Evolutionary conservation across 2,329 filamentous ascomycete genomes (phyloP).

Genomic region (Trichoderma harzianum): DNA sequence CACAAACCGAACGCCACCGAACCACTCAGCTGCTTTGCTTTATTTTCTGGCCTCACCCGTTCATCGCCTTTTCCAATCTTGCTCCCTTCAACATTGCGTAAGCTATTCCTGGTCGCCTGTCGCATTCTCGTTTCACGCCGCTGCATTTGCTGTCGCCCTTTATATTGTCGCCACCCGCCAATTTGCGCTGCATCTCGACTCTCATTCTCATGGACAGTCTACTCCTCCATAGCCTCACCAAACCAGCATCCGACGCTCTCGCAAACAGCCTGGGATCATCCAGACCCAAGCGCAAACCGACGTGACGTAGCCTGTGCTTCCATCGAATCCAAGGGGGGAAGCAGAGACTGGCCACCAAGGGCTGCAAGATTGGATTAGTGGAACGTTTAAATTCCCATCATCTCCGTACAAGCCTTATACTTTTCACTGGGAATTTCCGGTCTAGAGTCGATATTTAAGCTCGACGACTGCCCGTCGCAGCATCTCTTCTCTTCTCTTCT

Average conservation of each 20-base stretch:
- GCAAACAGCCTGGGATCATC: background rate
- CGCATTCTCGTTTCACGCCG: background rate
- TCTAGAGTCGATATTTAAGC: background rate
- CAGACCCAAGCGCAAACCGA: slow-evolving; percentile 13
- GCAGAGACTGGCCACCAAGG: background rate
- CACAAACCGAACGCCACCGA: slow-evolving; percentile 14
- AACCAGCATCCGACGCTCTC: background rate
- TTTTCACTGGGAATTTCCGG: background rate
- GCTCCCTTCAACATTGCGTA: background rate
- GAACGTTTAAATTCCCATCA: background rate
- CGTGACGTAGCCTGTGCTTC: slow-evolving; percentile 12
- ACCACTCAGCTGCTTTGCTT: slow-evolving; percentile 3
- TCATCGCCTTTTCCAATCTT: slow-evolving; percentile 1
- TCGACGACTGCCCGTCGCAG: background rate
- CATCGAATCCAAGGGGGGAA: background rate
- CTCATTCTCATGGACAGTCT: slow-evolving; percentile 21
- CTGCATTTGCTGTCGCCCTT: background rate
- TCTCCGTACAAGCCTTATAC: background rate
- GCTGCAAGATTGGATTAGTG: background rate
- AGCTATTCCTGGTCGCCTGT: background rate
- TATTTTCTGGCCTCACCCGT: slow-evolving; percentile 8
- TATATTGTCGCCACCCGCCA: background rate
- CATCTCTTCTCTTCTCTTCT: background rate
- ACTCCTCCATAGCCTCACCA: slow-evolving; percentile 3
- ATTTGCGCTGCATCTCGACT: background rate